phyloP scores from a whole-genome alignment of 192 early-diverging fungal species.

The Mortierella hygrophila region DNA sequence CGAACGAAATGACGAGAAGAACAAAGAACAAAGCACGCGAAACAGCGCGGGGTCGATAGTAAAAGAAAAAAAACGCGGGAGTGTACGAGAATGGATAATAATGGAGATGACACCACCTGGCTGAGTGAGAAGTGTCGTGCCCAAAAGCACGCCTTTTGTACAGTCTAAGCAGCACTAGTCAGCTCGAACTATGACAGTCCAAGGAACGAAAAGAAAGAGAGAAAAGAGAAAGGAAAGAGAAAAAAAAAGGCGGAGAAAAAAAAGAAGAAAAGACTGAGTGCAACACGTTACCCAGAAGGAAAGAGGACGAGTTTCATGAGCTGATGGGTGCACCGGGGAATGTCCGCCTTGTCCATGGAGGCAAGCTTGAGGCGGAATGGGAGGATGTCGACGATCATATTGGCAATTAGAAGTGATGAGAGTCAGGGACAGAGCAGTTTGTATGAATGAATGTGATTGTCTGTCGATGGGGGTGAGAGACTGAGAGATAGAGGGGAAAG shows the following conservation, averaged over 20 bases:
- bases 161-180: neutral
- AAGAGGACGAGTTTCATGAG: conserved; percentile 54
- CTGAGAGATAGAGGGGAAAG: too few species aligned
- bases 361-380: conserved; percentile 51
- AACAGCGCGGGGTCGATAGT: neutral
- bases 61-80: neutral
- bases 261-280: neutral
- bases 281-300: conserved; percentile 41
- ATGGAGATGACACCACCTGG: neutral
- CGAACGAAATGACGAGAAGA: neutral
- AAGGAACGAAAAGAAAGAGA: neutral
- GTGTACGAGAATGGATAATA: neutral
- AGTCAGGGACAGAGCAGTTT: neutral
- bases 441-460: neutral
- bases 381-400: conserved; percentile 53
- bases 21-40: neutral
- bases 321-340: conserved; percentile 53
- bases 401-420: neutral
- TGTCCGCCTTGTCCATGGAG: conserved; percentile 42
- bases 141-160: conserved; percentile 1
- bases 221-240: neutral
- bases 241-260: neutral
- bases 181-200: neutral
- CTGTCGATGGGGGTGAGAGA: neutral
- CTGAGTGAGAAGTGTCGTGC: neutral